Base-by-base conservation (phyloP, 768 basidiomycete genomes). In the Mycena leptocephala region DNA sequence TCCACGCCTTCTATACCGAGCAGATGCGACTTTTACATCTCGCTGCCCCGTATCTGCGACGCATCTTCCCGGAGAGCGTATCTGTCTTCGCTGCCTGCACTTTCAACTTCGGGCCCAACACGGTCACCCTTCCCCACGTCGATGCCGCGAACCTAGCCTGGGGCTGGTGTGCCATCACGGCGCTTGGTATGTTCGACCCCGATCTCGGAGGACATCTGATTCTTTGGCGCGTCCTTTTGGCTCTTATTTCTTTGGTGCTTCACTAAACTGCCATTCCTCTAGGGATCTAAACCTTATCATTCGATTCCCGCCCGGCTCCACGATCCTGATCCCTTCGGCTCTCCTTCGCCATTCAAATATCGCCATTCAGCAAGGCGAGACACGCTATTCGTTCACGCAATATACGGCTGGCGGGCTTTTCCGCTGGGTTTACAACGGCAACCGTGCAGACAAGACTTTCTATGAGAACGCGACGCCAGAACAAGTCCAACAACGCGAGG, bases 81-180 rank as follows among this genome's bases (percentile, higher is more conserved):
- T n/a, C 59, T 3, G 37, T 61, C 35, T 61, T 61, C 33, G 20
- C 32, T 1, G 69, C 69, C 1, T 58, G 55, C 35, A 70, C 69
- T 2, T 58, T 70, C 56, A 70, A 70, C 39, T 61, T 61, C 59
- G 59, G 59, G 8, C 59, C 28, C 9, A 22, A 24, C 69, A 61
- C 33, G 3, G 22, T 48, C 20, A 48, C 48, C 3, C 48, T 20
- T 16, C 48, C n/a, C n/a, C 48, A 48, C 22, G 28, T 70, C 5
- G 66, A 68, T 22, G 46, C 53, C 9, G 66, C 48, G 18, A 68
- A 68, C 33, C 33, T 68, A 1, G 55, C 58, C 9, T 61, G 69
- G 69, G 69, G 69, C 28, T 70, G 69, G 69, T 70, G 69, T 26
- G 11, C n/a, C 28, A 70, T 70, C 30, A 70, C 69, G 0, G 69